Evolutionary conservation across 208 protist species (phyloP).

Genomic region (Trypanosoma cruzi): DNA sequence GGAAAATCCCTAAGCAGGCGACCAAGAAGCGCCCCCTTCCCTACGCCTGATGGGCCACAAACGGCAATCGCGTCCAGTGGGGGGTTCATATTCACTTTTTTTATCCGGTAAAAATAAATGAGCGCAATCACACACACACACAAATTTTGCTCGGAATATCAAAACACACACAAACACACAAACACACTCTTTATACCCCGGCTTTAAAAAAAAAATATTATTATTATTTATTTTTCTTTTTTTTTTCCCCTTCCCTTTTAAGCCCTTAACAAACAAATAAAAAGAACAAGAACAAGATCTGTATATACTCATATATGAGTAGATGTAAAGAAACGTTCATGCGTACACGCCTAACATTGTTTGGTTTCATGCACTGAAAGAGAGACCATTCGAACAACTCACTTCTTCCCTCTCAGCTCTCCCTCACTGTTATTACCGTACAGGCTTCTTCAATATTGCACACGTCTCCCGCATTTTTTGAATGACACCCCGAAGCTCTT

Average conservation of each 20-base stretch:
- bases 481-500: slow-evolving; percentile 38
- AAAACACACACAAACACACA: no score
- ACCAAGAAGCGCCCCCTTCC: slow-evolving; percentile 93
- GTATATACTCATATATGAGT: not conserved
- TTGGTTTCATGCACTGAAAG: not conserved
- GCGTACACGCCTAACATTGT: not conserved
- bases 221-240: not conserved
- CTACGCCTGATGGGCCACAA: slow-evolving; percentile 92
- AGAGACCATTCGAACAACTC: not conserved
- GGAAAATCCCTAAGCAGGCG: slow-evolving; percentile 76
- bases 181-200: not conserved
- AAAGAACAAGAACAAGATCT: not conserved
- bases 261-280: not conserved
- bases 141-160: no score
- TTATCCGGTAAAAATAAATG: not conserved
- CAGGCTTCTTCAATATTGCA: slow-evolving; percentile 24
- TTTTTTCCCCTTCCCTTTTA: not conserved
- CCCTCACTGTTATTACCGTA: not conserved
- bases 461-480: slow-evolving; percentile 39
- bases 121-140: not conserved
- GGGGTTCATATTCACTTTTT: slow-evolving; percentile 9
- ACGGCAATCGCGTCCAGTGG: slow-evolving; percentile 86
- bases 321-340: not conserved
- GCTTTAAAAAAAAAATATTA: not conserved
- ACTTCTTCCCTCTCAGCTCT: not conserved